Base-by-base conservation (phyloP, 768 basidiomycete species). In the Pholiota conissans region DNA sequence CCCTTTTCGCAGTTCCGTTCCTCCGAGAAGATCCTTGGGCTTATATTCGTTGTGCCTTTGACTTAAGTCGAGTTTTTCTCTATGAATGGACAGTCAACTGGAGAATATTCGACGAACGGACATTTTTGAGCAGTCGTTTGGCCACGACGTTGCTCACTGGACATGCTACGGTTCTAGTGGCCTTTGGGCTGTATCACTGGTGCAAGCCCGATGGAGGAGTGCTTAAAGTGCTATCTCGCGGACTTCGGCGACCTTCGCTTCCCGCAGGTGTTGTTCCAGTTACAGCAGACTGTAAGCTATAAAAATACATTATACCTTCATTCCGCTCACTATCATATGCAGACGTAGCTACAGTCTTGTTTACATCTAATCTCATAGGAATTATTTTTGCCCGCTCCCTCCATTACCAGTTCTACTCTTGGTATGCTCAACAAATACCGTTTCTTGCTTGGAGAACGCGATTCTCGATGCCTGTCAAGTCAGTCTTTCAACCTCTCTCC, bases 1-100 rank as follows among this genome's bases (percentile, higher is more conserved):
- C 80, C 7, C 57, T 87, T 14, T 74, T 95, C 47, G 91, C 89
- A 3, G 68, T 75, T 7, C 86, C 89, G 5, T 97, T 94, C 76
- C 74, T 95, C 45, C 71, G 75, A 37, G 74, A 80, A 55, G 77
- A 89, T 59, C 74, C 81, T 3, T 65, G 74, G 67, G 79, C 84
- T 20, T 99, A 99, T 71, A 63, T 93, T 37, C 76, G 73, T 22
- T 80, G 81, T 18, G 90, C 97, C 2, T 99, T 96, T 69, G 87
- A 98, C 67, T 77, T 99, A 55, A 85, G 86, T 3, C 87, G 97
- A 13, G 80, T 87, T 7, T 99, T 99, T 74, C 73, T 97, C 28
- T 97, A 91, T 72, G 87, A 91, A 69, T 99, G 96, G 96, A 98
- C 96, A 0, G 95, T 98, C 55, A 99, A 98, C 68, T 99, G 97